Conservation (phyloP, 2,329 filamentous ascomycete genomes). For the Emericellopsis cladophorae region DNA sequence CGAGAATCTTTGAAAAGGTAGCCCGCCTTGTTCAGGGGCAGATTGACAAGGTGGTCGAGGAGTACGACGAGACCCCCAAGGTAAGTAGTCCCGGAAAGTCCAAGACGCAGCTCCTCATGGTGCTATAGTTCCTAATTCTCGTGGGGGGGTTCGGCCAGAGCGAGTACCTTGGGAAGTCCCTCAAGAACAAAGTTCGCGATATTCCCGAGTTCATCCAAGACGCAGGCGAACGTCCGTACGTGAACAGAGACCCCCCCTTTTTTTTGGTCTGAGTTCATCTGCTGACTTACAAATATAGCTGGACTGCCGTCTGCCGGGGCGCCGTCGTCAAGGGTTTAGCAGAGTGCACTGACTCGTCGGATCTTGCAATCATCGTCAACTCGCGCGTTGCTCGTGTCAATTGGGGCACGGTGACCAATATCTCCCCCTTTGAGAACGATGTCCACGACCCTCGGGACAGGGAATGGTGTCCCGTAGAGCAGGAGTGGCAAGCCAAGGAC, state of each 20-base stretch:
- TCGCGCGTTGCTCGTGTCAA: conserved; percentile 14
- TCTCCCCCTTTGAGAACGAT: background rate
- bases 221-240: conserved; percentile 18
- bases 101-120: background rate
- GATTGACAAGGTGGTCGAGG: background rate
- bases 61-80: background rate
- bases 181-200: conserved; percentile 3
- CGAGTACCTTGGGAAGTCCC: conserved; percentile 10
- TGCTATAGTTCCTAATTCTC: conserved; percentile 13
- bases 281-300: conserved; percentile 7
- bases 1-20: background rate
- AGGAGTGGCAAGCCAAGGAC: background rate
- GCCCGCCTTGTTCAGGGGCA: background rate
- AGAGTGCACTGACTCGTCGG: background rate
- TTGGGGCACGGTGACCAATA: conserved; percentile 7
- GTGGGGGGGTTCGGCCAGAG: conserved; percentile 25
- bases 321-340: conserved; percentile 15
- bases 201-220: conserved; percentile 14
- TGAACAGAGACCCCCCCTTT: background rate
- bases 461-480: background rate
- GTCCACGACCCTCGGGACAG: conserved; percentile 5
- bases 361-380: conserved; percentile 4
- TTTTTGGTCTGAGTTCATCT: too few species aligned
- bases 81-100: background rate
- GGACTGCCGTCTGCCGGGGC: conserved; percentile 21